These are phyloP conservation scores for Euphorbia tirucalli DNA, from an alignment of 345 rosid genomes.

Conservation along the genomic window DNA sequence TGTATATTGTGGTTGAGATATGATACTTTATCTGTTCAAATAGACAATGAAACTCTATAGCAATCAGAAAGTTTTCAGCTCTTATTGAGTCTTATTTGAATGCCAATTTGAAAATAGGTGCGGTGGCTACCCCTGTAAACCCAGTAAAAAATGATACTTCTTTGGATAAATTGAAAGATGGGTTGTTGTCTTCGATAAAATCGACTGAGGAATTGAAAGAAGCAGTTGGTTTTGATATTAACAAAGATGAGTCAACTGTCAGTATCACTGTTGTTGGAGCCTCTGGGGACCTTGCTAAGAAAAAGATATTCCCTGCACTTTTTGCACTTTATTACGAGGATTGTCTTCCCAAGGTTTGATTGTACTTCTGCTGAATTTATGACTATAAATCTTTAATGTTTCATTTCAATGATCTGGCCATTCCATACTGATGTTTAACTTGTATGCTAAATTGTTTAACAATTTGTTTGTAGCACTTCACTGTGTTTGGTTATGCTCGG, in stretches of 20 bases:
- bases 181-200: slow-evolving; percentile 34
- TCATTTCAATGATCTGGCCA: background rate
- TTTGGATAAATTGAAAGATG: slow-evolving; percentile 45
- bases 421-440: slow-evolving; percentile 14
- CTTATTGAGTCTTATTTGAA: slow-evolving; percentile 3
- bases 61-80: slow-evolving; percentile 1
- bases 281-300: slow-evolving; percentile 99
- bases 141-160: slow-evolving; percentile 41
- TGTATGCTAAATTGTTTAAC: background rate
- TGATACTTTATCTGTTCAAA: background rate
- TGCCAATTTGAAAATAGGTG: slow-evolving; percentile 42
- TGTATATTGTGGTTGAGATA: background rate
- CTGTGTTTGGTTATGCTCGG: slow-evolving; percentile 89
- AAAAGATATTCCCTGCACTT: slow-evolving; percentile 98
- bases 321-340: slow-evolving; percentile 95
- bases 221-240: slow-evolving; percentile 40
- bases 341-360: slow-evolving; percentile 80
- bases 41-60: background rate
- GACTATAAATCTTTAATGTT: too few species aligned
- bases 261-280: slow-evolving; percentile 96
- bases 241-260: slow-evolving; percentile 60
- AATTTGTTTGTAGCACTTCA: slow-evolving; percentile 68
- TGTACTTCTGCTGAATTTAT: background rate
- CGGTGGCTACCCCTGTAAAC: slow-evolving; percentile 46
- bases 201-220: slow-evolving; percentile 43